A percentile compares a stretch with the other conserved stretches of the same genome.
These are phyloP conservation scores for Penicillium psychrofluorescens DNA, from an alignment of 495 filamentous ascomycete genomes.

Conservation along the genomic window DNA sequence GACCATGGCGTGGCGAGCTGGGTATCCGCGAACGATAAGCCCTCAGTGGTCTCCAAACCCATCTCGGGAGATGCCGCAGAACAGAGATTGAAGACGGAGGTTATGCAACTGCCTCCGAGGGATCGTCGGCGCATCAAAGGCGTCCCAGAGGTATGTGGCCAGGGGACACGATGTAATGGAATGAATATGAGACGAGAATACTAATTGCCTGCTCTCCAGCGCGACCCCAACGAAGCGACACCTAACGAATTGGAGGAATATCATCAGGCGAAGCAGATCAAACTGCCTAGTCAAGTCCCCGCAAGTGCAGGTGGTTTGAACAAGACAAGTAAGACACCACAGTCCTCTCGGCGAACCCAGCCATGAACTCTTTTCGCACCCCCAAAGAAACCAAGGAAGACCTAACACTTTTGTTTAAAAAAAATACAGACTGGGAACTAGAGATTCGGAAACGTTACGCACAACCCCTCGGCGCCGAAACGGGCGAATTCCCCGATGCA, in stretches of 20 bases:
- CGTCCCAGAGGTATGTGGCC: constrained; percentile 47
- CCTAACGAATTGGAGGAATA: constrained; percentile 63
- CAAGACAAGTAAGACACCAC: constrained; percentile 68
- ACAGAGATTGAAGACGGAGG: constrained; percentile 81
- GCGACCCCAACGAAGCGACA: constrained; percentile 56
- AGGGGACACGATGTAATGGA: neutral
- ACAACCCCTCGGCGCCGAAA: constrained; percentile 79
- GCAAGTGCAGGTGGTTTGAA: constrained; percentile 76
- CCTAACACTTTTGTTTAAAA: constrained; percentile 11
- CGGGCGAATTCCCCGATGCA: constrained; percentile 84
- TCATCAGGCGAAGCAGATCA: constrained; percentile 58
- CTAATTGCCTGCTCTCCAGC: constrained; percentile 30
- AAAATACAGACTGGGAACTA: constrained; percentile 65
- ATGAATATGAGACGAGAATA: neutral
- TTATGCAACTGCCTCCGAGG: constrained; percentile 83
- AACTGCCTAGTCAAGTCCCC: constrained; percentile 64
- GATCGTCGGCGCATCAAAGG: constrained; percentile 85
- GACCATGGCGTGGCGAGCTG: constrained; percentile 88
- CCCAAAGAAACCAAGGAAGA: neutral
- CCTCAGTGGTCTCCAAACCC: constrained; percentile 69
- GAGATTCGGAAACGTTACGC: constrained; percentile 91
- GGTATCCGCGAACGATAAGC: constrained; percentile 96
- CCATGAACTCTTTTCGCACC: constrained; percentile 1
- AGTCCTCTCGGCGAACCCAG: neutral
- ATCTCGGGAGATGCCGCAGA: constrained; percentile 85